Evolutionary conservation across 1,139 yeast species (phyloP).

Genomic region (Candida sojae): DNA sequence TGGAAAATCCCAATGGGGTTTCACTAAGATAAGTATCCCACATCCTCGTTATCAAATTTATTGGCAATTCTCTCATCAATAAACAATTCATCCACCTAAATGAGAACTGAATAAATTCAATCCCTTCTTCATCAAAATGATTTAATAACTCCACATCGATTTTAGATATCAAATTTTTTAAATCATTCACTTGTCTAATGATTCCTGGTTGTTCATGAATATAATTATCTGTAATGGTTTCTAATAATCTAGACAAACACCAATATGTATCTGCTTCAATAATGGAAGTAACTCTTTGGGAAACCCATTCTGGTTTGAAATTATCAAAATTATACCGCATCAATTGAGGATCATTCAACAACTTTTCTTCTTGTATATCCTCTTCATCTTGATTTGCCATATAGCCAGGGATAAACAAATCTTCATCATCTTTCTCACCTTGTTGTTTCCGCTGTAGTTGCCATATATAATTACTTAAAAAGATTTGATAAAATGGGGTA

Average conservation of each 20-base stretch:
- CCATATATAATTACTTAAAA: slow-evolving; percentile 68
- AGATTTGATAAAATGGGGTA: slow-evolving; percentile 92
- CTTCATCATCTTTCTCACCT: slow-evolving; percentile 21
- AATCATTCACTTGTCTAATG: slow-evolving; percentile 80
- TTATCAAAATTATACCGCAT: slow-evolving; percentile 29
- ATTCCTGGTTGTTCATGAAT: slow-evolving; percentile 99
- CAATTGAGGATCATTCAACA: slow-evolving; percentile 31
- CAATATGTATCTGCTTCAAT: slow-evolving; percentile 96
- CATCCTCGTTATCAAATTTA: slow-evolving; percentile 82
- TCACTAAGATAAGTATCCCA: slow-evolving; percentile 98
- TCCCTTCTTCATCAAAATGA: slow-evolving; percentile 77
- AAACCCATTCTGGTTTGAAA: slow-evolving; percentile 65
- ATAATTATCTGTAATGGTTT: slow-evolving; percentile 94
- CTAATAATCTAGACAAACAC: slow-evolving; percentile 89
- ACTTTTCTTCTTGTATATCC: slow-evolving; percentile 28
- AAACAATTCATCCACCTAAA: slow-evolving; percentile 99
- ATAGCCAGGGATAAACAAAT: slow-evolving; percentile 39
- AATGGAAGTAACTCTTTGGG: slow-evolving; percentile 42
- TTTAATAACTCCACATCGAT: slow-evolving; percentile 73
- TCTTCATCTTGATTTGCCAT: slow-evolving; percentile 22
- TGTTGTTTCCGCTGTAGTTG: slow-evolving; percentile 34
- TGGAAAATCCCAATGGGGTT: slow-evolving; percentile 84
- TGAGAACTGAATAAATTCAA: slow-evolving; percentile 92
- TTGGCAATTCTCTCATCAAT: slow-evolving; percentile 87
- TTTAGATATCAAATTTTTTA: slow-evolving; percentile 73